Evolutionary conservation across 768 basidiomycete genomes (phyloP), one percentile per base, ranked within the genome.

Genomic region (Kockovaella imperatae): DNA sequence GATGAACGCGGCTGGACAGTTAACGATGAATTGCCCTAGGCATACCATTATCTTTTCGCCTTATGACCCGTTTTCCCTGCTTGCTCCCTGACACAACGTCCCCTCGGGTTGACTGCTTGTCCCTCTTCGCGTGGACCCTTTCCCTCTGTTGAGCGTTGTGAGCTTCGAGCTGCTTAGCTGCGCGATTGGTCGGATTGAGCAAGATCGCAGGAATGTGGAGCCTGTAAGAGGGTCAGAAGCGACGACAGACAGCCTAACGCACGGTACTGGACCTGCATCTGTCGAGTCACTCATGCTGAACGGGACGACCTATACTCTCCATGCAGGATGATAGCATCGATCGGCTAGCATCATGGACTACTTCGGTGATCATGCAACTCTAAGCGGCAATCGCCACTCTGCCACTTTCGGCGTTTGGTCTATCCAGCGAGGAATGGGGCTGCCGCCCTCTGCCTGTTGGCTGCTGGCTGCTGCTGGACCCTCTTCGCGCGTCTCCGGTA

Each of bases 1-100:
- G 5, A 53, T 45, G 47, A 69, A 60, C 11, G 58, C 34, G 2
- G 69, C 69, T 68, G 38, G 24, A 34, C n/a, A 10, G 45, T 8
- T 8, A n/a, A 4, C 24, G 6, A 31, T 4, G 30, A 18, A 6
- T 28, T 20, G 8, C 26, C 8, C 32, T 18, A 31, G 13, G 11
- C 68, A 41, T 11, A 70, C 69, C 69, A 61, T 71, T 71, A 45
- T 71, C 69, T 26, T 48, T 45, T 31, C 69, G 25, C 31, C 69
- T 49, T 20, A 64, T 40, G 8, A 65, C 53, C 21, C 67, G 42
- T 48, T 68, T 69, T 1, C 69, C 68, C 14, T 49, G 57, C 31
- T 58, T 56, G 45, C 35, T 50, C 24, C 61, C 45, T 18, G 32
- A 41, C 2, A 36, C 50, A 3, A 13, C 17, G 18, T 36, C 35